Conservation (phyloP, 805 yeast genomes). For the Myxozyma kluyveri region DNA sequence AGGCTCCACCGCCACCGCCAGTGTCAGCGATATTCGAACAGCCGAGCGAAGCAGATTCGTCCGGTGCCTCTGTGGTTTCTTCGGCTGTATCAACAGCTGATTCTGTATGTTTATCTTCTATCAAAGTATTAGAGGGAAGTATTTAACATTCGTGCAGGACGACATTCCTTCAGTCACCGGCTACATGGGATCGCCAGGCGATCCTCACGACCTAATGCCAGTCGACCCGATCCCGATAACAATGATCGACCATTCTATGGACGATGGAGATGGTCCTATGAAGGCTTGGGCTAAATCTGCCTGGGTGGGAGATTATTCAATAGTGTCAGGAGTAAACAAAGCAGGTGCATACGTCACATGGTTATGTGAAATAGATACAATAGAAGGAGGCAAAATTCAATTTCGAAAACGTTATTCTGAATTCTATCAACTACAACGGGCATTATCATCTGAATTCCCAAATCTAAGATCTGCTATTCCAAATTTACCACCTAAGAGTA, state of each 20-base stretch:
- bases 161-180: slow-evolving; percentile 10
- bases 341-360: slow-evolving; percentile 47
- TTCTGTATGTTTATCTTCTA: not conserved
- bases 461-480: slow-evolving; percentile 43
- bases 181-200: slow-evolving; percentile 24
- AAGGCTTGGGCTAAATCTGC: slow-evolving; percentile 44
- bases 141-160: too few relatives aligned
- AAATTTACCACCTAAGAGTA: slow-evolving; percentile 47
- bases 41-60: not conserved
- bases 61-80: not conserved
- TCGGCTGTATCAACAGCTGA: not conserved
- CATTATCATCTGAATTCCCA: slow-evolving; percentile 43
- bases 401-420: slow-evolving; percentile 50
- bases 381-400: slow-evolving; percentile 17
- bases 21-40: not conserved
- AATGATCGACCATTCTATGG: slow-evolving; percentile 39
- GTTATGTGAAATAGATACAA: slow-evolving; percentile 42
- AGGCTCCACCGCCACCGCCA: not conserved
- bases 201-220: slow-evolving; percentile 25
- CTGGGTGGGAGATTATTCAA: slow-evolving; percentile 42
- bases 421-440: slow-evolving; percentile 49
- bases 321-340: slow-evolving; percentile 41
- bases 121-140: too few relatives aligned
- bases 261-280: slow-evolving; percentile 19
- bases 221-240: slow-evolving; percentile 46